Conservation (phyloP, 441 rosid species). For the Flueggea neowawraea region DNA sequence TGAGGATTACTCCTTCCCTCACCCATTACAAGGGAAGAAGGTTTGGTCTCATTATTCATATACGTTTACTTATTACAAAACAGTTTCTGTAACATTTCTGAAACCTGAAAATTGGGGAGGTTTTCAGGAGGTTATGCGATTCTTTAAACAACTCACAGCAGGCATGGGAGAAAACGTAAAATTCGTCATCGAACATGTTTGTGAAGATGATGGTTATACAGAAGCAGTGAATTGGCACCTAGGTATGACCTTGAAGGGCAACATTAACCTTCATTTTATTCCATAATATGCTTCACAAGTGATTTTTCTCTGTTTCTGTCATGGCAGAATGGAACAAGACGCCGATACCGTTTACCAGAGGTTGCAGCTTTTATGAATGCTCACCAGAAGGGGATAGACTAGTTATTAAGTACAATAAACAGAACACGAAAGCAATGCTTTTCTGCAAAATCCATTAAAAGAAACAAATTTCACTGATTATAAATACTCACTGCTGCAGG, state of each 20-base stretch:
- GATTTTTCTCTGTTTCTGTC: not conserved
- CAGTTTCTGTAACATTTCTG: too few relatives aligned
- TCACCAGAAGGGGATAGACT: slow-evolving; percentile 31
- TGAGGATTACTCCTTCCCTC: slow-evolving; percentile 69
- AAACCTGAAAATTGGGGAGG: not conserved
- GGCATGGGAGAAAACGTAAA: slow-evolving; percentile 75
- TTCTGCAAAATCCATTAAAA: not conserved
- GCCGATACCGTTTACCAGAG: slow-evolving; percentile 65
- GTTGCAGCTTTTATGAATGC: slow-evolving; percentile 79
- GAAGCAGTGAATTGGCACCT: slow-evolving; percentile 78
- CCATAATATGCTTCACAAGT: not conserved
- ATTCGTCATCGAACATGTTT: slow-evolving; percentile 54
- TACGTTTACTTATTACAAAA: too few relatives aligned
- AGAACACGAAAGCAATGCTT: not conserved
- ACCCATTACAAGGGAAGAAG: slow-evolving; percentile 63
- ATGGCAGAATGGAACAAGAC: slow-evolving; percentile 66
- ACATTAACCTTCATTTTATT: not conserved
- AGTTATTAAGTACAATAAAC: slow-evolving; percentile 37
- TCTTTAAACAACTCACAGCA: slow-evolving; percentile 40
- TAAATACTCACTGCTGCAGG: slow-evolving; percentile 33
- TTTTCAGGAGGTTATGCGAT: slow-evolving; percentile 55
- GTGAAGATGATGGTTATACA: slow-evolving; percentile 45
- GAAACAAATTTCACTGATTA: slow-evolving; percentile 4
- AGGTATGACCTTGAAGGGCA: slow-evolving; percentile 30
- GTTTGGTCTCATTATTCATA: slow-evolving; percentile 23